phyloP scores from a whole-genome alignment of 257 asterid genomes.

The Scutellaria barbata region DNA sequence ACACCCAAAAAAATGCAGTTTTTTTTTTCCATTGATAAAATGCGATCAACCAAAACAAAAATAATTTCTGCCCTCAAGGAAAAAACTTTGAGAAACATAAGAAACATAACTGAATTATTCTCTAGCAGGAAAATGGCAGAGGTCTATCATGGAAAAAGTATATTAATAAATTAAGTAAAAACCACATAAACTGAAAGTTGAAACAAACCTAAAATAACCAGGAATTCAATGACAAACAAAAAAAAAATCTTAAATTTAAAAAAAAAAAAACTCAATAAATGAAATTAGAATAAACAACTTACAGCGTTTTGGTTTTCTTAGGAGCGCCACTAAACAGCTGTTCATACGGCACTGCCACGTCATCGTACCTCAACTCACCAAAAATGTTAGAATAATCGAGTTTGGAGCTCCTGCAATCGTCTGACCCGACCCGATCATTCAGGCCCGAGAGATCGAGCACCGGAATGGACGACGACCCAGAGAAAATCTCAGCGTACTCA shows the following conservation, averaged over 20 bases:
- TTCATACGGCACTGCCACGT: slow-evolving; percentile 56
- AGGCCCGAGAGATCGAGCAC: slow-evolving; percentile 72
- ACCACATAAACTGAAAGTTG: background rate
- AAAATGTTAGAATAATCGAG: slow-evolving; percentile 74
- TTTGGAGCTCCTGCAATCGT: slow-evolving; percentile 51
- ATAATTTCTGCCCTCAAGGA: background rate
- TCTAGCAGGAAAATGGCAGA: background rate
- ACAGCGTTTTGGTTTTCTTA: slow-evolving; percentile 49
- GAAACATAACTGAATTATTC: background rate
- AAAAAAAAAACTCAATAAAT: background rate
- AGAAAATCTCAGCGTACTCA: slow-evolving; percentile 80
- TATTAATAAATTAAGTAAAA: slow-evolving; percentile 24
- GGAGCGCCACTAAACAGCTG: slow-evolving; percentile 50
- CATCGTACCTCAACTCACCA: slow-evolving; percentile 64
- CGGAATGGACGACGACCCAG: slow-evolving; percentile 76
- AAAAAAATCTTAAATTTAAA: background rate
- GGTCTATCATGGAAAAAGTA: background rate
- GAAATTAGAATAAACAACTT: slow-evolving; percentile 25
- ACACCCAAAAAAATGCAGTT: background rate
- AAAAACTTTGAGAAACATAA: background rate
- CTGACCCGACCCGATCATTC: slow-evolving; percentile 45
- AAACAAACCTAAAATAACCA: background rate
- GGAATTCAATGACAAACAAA: background rate
- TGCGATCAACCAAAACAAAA: slow-evolving; percentile 9
- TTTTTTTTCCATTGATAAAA: slow-evolving; percentile 5